Percentiles rank a stretch among this genome's conserved stretches.
Conservation (phyloP, 108 stramenopile genomes). For the Nannochloropsis granulata region DNA sequence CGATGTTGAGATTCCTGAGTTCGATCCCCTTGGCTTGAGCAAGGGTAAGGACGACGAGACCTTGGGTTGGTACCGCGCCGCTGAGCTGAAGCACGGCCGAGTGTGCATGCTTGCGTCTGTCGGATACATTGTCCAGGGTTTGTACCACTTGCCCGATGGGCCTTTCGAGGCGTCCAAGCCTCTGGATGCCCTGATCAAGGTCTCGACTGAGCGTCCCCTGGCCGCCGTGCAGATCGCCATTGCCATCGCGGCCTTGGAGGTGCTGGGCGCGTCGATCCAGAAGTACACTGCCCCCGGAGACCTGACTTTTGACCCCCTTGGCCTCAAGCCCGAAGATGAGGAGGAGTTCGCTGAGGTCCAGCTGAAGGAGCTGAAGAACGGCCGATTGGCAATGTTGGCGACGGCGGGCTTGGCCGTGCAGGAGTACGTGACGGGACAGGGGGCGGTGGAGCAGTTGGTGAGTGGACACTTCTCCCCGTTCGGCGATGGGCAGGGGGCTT, state of each 20-base stretch:
- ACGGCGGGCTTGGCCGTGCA: neutral
- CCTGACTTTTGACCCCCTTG: neutral
- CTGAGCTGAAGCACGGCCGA: slow-evolving; percentile 90
- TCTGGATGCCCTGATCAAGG: slow-evolving; percentile 19
- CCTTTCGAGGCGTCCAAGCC: slow-evolving; percentile 9
- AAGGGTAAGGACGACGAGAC: slow-evolving; percentile 52
- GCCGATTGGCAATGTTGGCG: slow-evolving; percentile 28
- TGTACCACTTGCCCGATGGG: slow-evolving; percentile 22
- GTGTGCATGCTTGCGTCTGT: slow-evolving; percentile 91
- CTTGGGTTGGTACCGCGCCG: slow-evolving; percentile 71
- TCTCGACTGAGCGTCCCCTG: neutral
- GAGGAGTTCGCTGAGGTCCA: slow-evolving; percentile 28
- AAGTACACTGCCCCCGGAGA: neutral
- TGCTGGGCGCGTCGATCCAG: neutral
- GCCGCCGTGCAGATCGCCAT: neutral
- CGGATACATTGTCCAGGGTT: slow-evolving; percentile 62
- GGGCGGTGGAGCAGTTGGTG: slow-evolving; percentile 19
- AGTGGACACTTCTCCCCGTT: slow-evolving; percentile 32
- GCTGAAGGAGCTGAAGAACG: slow-evolving; percentile 40
- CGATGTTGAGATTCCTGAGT: slow-evolving; percentile 9
- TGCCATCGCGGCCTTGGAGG: neutral
- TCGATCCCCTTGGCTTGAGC: slow-evolving; percentile 71
- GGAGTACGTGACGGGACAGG: slow-evolving; percentile 29
- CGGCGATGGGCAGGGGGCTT: slow-evolving; percentile 29
- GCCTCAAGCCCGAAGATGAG: slow-evolving; percentile 11